Conservation (phyloP, 805 yeast genomes). For the Saturnispora mendoncae region DNA sequence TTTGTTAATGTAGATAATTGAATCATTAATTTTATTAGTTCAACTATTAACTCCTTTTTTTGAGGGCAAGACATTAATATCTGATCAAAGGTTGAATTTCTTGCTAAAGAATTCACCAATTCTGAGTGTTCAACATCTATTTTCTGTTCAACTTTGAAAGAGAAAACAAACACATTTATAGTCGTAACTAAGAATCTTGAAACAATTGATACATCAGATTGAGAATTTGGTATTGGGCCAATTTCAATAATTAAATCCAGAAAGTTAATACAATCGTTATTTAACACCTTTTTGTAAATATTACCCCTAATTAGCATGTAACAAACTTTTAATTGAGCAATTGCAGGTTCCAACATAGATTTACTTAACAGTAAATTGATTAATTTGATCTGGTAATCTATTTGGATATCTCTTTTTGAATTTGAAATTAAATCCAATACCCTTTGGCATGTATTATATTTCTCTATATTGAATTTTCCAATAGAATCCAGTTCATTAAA, state of each 20-base stretch:
- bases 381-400: not conserved
- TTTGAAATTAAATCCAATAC: not conserved
- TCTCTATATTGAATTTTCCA: not conserved
- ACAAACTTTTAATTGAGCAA: not conserved
- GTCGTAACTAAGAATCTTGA: not conserved
- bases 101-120: not conserved
- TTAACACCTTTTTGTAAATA: not conserved
- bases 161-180: not conserved
- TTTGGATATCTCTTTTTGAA: not conserved
- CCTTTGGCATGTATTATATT: constrained; percentile 1
- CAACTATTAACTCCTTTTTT: not conserved
- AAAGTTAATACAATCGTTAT: not conserved
- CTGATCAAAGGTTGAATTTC: not conserved
- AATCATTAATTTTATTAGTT: constrained; percentile 8
- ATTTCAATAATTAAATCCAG: not conserved
- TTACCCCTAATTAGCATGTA: not conserved
- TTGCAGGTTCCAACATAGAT: not conserved
- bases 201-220: not conserved
- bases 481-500: too few relatives aligned
- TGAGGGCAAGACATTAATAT: not conserved
- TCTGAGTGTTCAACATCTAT: not conserved
- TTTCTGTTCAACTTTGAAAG: too few relatives aligned
- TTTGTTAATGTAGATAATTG: constrained; percentile 12
- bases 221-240: not conserved
- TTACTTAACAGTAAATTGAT: not conserved